Evolutionary conservation across 768 basidiomycete species (phyloP), one percentile per base, ranked within the genome.

Genomic region (Leccinum subgranulosum): DNA sequence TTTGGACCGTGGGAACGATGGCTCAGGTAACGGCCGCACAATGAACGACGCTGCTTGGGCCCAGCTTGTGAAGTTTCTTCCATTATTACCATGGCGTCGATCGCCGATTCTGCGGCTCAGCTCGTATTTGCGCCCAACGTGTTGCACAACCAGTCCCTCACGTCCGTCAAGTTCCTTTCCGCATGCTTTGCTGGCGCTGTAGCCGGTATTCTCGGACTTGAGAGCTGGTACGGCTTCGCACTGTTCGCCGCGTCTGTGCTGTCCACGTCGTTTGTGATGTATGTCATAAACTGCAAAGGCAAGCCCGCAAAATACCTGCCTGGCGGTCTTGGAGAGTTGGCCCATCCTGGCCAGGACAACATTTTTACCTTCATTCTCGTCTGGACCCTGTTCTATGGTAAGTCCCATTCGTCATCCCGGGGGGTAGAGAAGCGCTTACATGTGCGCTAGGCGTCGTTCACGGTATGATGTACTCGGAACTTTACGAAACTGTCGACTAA

Each of bases 371-470:
- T 95, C 66, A 82, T 98, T 57, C 82, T 97, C 28, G 87, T 90
- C 21, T 98, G 94, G 94, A 98, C 94, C 34, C 76, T 96, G 55
- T 90, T 94, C 71, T 96, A 91, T 70, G 94, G 91, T 92, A 64
- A 58, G 88, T 74, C 14, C 23, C 31, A 21, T 12, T 28, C 29
- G 43, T 53, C 50, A 50, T 28, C 60, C 33, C 57, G 43, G 48
- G 45, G n/a, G 5, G 21, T 41, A 12, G 25, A 49, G 49, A 21
- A 17, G 8, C 3, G 36, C 51, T 27, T 57, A 49, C 49, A 59
- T 41, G 10, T 19, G 39, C 9, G n/a, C 39, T 47, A 70, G 81
- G 79, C 15, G 73, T 83, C 53, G 78, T 82, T 28, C 81, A 82
- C 62, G 80, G 80, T 79, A 69, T 36, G 76, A 60, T 51, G 11